Evolutionary conservation across 208 protist genomes (phyloP).

Genomic region (Zelonia costaricensis): DNA sequence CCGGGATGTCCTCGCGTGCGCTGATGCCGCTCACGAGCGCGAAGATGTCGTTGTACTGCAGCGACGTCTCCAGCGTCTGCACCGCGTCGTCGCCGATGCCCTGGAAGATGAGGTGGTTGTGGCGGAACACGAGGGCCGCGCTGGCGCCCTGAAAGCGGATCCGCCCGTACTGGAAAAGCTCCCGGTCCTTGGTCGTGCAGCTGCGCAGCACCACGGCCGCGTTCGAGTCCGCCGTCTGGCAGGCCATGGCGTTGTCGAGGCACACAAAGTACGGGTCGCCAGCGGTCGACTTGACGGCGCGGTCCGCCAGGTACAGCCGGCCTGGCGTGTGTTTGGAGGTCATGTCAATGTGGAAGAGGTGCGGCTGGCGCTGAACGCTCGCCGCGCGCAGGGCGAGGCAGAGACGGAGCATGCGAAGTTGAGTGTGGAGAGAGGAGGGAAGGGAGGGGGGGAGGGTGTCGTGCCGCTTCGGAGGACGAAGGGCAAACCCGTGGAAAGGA

Average conservation of each 20-base stretch:
- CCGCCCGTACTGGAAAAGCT: constrained; percentile 23
- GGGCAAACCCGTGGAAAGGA: neutral
- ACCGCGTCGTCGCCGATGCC: constrained; percentile 50
- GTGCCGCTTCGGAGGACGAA: too few species aligned
- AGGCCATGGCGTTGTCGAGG: constrained; percentile 44
- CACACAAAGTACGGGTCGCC: constrained; percentile 58
- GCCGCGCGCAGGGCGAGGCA: constrained; percentile 10
- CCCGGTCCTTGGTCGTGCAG: constrained; percentile 8
- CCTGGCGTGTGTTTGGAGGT: constrained; percentile 21
- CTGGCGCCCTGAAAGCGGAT: constrained; percentile 49
- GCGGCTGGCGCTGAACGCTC: constrained; percentile 11
- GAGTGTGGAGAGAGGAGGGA: neutral
- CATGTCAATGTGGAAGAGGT: constrained; percentile 21
- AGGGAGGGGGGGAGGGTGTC: neutral
- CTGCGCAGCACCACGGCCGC: constrained; percentile 36
- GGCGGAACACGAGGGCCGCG: constrained; percentile 55
- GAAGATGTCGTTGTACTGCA: constrained; percentile 56
- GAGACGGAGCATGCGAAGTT: constrained; percentile 15
- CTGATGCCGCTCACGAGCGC: constrained; percentile 51
- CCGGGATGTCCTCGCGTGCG: constrained; percentile 27
- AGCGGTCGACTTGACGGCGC: constrained; percentile 68
- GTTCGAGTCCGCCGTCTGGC: constrained; percentile 33
- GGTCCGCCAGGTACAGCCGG: constrained; percentile 67
- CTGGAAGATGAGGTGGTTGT: constrained; percentile 51
- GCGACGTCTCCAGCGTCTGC: constrained; percentile 50